phyloP scores from a whole-genome alignment of 805 yeast genomes.

The Hanseniaspora guilliermondii region DNA sequence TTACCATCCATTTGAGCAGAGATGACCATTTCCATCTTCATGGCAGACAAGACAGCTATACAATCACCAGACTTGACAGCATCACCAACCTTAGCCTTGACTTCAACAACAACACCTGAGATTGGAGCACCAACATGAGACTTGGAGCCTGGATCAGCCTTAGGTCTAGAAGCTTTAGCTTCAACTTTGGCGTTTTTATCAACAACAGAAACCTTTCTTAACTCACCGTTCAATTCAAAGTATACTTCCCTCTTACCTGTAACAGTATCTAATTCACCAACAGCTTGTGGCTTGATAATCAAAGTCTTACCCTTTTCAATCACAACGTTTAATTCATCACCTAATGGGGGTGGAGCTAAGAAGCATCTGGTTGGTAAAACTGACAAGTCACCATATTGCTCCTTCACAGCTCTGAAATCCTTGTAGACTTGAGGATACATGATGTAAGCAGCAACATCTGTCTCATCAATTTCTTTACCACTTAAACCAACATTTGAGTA shows the following conservation, averaged over 20 bases:
- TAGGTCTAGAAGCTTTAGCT: constrained; percentile 62
- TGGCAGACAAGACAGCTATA: constrained; percentile 83
- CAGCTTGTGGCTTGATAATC: constrained; percentile 80
- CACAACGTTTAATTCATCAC: constrained; percentile 78
- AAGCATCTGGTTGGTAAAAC: constrained; percentile 88
- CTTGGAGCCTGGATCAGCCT: constrained; percentile 78
- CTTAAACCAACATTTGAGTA: constrained; percentile 37
- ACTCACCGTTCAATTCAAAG: constrained; percentile 96
- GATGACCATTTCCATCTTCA: constrained; percentile 99
- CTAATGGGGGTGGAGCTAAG: constrained; percentile 74
- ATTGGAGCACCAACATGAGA: constrained; percentile 96
- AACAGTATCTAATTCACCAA: constrained; percentile 73
- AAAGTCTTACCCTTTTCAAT: constrained; percentile 91
- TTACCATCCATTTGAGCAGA: constrained; percentile 82
- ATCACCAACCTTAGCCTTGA: constrained; percentile 75
- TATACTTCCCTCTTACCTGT: constrained; percentile 92
- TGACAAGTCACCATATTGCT: constrained; percentile 80
- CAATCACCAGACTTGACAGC: constrained; percentile 95
- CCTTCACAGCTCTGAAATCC: constrained; percentile 60
- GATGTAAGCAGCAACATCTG: constrained; percentile 86
- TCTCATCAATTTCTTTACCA: constrained; percentile 47
- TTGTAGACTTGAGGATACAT: constrained; percentile 98
- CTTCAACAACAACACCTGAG: constrained; percentile 97
- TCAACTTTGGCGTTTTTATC: constrained; percentile 82
- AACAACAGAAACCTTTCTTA: constrained; percentile 85